A percentile compares a stretch with the other conserved stretches of the same genome.
Evolutionary conservation across 768 basidiomycete species (phyloP).

Genomic region (Pulveroboletus ravenelii): DNA sequence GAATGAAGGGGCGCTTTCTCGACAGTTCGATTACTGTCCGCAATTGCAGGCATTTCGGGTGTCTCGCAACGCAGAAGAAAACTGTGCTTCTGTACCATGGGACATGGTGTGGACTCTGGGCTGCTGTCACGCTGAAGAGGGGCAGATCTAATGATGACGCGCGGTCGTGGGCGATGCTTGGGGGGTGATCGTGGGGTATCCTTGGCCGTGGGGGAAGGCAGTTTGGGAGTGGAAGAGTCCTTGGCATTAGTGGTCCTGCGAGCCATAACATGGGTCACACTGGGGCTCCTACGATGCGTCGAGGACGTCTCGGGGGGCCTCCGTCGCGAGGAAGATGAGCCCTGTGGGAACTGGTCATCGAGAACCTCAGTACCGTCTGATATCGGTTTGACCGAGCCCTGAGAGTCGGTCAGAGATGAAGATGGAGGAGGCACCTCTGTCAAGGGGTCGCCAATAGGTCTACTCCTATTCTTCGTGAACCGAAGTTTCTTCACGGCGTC

Average conservation of each 20-base stretch:
- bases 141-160: slow-evolving; percentile 1
- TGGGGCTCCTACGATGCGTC: slow-evolving; percentile 5
- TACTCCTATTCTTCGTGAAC: slow-evolving; percentile 34
- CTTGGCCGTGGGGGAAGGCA: neutral
- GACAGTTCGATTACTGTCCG: neutral
- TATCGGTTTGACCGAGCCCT: slow-evolving; percentile 19
- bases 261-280: neutral
- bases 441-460: neutral
- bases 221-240: slow-evolving; percentile 5
- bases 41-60: neutral
- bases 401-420: slow-evolving; percentile 21
- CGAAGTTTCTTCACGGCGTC: slow-evolving; percentile 13
- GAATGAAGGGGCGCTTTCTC: slow-evolving; percentile 10
- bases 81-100: neutral
- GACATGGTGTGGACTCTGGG: slow-evolving; percentile 17
- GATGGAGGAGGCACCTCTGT: slow-evolving; percentile 15
- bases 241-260: neutral
- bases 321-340: slow-evolving; percentile 3
- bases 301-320: neutral
- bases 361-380: slow-evolving; percentile 14
- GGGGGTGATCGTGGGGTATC: neutral
- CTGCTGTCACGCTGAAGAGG: slow-evolving; percentile 4
- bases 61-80: slow-evolving; percentile 6
- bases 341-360: neutral
- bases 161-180: slow-evolving; percentile 15